Evolutionary conservation across 2,329 filamentous ascomycete species (phyloP).

Genomic region (Phaeosphaeriaceae sp.): DNA sequence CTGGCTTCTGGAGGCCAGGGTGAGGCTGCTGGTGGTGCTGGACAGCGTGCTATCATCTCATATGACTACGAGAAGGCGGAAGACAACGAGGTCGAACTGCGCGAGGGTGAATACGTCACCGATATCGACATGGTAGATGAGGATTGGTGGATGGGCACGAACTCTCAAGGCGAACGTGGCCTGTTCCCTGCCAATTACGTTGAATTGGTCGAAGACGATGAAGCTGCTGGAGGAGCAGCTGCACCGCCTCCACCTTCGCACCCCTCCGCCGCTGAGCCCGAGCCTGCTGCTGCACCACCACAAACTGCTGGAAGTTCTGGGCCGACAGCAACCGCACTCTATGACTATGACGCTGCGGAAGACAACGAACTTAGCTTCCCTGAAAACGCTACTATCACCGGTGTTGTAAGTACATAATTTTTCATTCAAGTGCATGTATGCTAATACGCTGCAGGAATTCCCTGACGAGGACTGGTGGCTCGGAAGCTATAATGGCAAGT

Average conservation of each 20-base stretch:
- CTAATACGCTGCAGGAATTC: conserved; percentile 71
- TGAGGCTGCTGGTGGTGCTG: conserved; percentile 53
- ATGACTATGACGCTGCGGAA: conserved; percentile 96
- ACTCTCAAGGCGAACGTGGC: conserved; percentile 81
- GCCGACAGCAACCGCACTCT: conserved; percentile 81
- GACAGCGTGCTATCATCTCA: conserved; percentile 78
- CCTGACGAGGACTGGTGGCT: conserved; percentile 99
- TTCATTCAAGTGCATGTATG: not conserved
- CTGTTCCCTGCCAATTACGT: conserved; percentile 98
- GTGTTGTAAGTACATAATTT: conserved; percentile 66
- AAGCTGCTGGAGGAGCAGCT: conserved; percentile 44
- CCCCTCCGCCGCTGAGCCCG: conserved; percentile 48
- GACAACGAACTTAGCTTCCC: conserved; percentile 89
- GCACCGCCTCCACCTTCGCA: conserved; percentile 50
- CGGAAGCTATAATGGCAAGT: conserved; percentile 79
- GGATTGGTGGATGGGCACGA: conserved; percentile 98
- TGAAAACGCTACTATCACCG: conserved; percentile 81
- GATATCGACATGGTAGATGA: conserved; percentile 98
- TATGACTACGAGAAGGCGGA: conserved; percentile 99
- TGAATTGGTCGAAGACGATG: conserved; percentile 74
- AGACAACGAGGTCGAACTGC: conserved; percentile 92
- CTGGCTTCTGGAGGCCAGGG: conserved; percentile 15
- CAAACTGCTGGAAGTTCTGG: conserved; percentile 54
- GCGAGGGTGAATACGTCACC: conserved; percentile 85
- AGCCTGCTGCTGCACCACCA: conserved; percentile 39